Percentiles rank a stretch among this genome's conserved stretches.
Conservation (phyloP, 78 protist species). For the Protostelium mycophagum region DNA sequence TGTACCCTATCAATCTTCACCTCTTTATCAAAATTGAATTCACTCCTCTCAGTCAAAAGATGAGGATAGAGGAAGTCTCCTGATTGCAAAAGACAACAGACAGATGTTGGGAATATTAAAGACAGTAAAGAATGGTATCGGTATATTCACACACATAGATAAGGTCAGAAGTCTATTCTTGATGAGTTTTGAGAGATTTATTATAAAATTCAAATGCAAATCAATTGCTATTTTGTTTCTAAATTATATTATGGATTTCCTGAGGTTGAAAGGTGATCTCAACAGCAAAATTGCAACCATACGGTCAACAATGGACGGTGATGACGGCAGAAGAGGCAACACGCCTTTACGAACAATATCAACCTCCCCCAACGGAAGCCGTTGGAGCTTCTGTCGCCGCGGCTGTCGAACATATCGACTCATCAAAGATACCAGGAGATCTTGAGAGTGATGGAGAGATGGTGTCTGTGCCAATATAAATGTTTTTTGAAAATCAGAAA, state of each 20-base stretch:
- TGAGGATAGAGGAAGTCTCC: not conserved
- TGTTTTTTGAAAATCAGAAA: not conserved
- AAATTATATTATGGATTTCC: not conserved
- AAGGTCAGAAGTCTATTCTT: not conserved
- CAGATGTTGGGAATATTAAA: not conserved
- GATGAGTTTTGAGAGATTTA: not conserved
- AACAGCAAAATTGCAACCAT: not conserved
- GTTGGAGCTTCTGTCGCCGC: not conserved
- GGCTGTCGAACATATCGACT: not conserved
- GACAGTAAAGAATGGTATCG: not conserved
- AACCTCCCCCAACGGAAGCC: not conserved
- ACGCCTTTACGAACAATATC: not conserved
- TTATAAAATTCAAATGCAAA: not conserved
- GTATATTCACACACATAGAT: not conserved
- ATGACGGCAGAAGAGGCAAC: not conserved
- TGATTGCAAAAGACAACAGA: not conserved
- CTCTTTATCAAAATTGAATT: no score
- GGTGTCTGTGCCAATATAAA: not conserved
- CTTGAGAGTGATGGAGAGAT: not conserved
- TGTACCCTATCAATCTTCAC: no score
- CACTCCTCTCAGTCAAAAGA: not conserved
- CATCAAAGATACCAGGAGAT: not conserved
- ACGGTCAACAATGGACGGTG: not conserved
- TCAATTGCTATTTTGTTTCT: not conserved
- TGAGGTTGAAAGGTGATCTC: not conserved